Base-by-base conservation (phyloP, 345 rosid genomes). In the Litchi chinensis region DNA sequence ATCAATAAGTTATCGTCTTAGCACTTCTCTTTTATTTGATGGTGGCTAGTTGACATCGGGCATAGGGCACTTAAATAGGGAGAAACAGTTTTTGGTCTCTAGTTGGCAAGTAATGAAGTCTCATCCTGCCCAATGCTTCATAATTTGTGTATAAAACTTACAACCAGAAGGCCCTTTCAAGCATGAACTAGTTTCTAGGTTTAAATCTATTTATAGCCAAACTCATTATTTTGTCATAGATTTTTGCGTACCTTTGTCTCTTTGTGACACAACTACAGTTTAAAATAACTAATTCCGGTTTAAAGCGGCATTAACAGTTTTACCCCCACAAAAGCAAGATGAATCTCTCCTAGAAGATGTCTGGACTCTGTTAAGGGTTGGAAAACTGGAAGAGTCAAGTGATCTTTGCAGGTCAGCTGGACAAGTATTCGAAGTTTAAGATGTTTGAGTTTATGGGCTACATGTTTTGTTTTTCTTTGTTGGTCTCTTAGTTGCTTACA, bases 321-420 rank as follows among this genome's bases (percentile, higher is more conserved):
- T 63, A 71, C 50, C 65, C 68, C 52, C 64, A 68, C 87, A 95
- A 98, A 95, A 92, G 85, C 98, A 93, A 91, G 97, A 95, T 77
- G 96, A 95, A 77, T 95, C 93, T 78, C 92, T 95, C 70, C 85
- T 95, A 74, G 99, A 95, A 85, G 99, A 95, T 87, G 92, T 91
- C 28, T 95, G 99, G 98, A 91, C 90, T 76, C 90, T 95, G 60
- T 74, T 95, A 82, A 89, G 97, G 90, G 99, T 97, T 66, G 99
- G 99, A 80, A 91, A 98, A 87, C 75, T 90, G 59, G 91, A 90
- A 68, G 95, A 95, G 89, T 97, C 99, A 78, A 90, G 94, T 75
- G 89, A 88, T 57, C 95, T 95, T 79, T 95, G 99, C 89, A 91
- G 92, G 70, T 92, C 98, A 37, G 99, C 97, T 69, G 97, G 98